These are phyloP conservation scores for Yamadazyma diospyri DNA, from an alignment of 1,139 yeast species.

Conservation along the genomic window DNA sequence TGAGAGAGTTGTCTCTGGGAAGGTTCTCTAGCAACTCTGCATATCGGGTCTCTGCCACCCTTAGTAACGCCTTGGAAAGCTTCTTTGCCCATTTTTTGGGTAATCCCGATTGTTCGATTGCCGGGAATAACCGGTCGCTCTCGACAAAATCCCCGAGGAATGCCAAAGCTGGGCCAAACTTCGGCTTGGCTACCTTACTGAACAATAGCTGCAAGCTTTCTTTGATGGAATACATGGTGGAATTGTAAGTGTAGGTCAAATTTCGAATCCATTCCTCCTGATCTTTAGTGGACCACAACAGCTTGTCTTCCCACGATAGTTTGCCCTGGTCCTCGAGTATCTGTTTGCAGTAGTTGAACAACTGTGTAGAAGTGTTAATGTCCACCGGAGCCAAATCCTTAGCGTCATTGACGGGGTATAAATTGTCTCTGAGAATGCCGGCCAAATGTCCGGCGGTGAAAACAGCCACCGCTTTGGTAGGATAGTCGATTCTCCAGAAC, in stretches of 20 bases:
- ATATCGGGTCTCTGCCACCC: slow-evolving; percentile 58
- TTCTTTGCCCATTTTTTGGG: slow-evolving; percentile 51
- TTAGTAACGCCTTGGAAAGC: slow-evolving; percentile 45
- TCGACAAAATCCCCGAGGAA: slow-evolving; percentile 53
- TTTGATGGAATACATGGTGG: slow-evolving; percentile 46
- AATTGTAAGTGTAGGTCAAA: slow-evolving; percentile 45
- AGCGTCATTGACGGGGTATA: slow-evolving; percentile 20
- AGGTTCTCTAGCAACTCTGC: slow-evolving; percentile 52
- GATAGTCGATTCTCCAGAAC: slow-evolving; percentile 59
- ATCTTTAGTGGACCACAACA: slow-evolving; percentile 48
- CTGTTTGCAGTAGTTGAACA: slow-evolving; percentile 28
- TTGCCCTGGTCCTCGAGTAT: slow-evolving; percentile 31
- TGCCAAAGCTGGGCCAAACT: slow-evolving; percentile 52
- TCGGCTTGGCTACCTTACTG: slow-evolving; percentile 51
- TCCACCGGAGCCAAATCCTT: slow-evolving; percentile 31
- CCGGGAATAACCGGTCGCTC: slow-evolving; percentile 42
- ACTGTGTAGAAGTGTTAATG: slow-evolving; percentile 22
- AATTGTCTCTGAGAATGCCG: slow-evolving; percentile 33
- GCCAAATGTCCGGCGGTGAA: slow-evolving; percentile 52
- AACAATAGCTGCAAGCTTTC: slow-evolving; percentile 45
- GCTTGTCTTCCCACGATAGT: slow-evolving; percentile 33
- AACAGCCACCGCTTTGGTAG: slow-evolving; percentile 50
- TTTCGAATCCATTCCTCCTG: slow-evolving; percentile 51
- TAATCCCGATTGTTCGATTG: slow-evolving; percentile 34
- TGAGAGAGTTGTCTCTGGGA: slow-evolving; percentile 63